Evolutionary conservation across 768 basidiomycete genomes (phyloP).

Genomic region (Mycena kentingensis): DNA sequence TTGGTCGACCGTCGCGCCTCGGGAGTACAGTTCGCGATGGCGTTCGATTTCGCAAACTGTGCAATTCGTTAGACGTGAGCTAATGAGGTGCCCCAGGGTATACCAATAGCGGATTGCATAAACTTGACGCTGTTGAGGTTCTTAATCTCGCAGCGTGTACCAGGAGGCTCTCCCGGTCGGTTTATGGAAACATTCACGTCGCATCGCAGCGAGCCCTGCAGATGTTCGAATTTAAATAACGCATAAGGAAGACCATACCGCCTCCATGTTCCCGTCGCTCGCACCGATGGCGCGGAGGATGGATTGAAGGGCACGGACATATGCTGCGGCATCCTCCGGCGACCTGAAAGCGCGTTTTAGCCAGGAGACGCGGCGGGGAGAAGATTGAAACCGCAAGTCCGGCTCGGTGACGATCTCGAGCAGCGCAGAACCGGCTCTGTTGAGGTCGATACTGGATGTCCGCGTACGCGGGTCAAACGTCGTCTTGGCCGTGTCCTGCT

Average conservation of each 20-base stretch:
- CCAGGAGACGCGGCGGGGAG: background rate
- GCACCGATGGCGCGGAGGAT: constrained; percentile 81
- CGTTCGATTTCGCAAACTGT: constrained; percentile 80
- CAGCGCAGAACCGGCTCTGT: constrained; percentile 84
- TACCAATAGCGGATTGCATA: constrained; percentile 84
- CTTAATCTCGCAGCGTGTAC: constrained; percentile 94
- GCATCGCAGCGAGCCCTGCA: constrained; percentile 88
- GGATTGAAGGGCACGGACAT: constrained; percentile 81
- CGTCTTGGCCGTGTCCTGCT: constrained; percentile 97
- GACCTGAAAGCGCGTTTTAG: constrained; percentile 47
- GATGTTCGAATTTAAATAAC: background rate
- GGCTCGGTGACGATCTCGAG: constrained; percentile 97
- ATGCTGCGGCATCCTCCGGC: constrained; percentile 87
- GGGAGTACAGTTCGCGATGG: constrained; percentile 62
- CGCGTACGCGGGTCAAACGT: constrained; percentile 54
- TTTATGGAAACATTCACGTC: constrained; percentile 96
- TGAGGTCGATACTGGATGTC: constrained; percentile 76
- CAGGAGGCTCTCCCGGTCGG: constrained; percentile 56
- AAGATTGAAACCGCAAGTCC: constrained; percentile 65
- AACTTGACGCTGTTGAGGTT: constrained; percentile 92
- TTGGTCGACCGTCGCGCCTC: constrained; percentile 56
- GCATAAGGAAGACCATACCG: constrained; percentile 48
- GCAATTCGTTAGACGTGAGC: background rate
- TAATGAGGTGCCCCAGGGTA: constrained; percentile 25
- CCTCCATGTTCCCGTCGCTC: constrained; percentile 97